These are phyloP conservation scores for Candida argentea DNA, from an alignment of 805 yeast genomes.

Conservation along the genomic window DNA sequence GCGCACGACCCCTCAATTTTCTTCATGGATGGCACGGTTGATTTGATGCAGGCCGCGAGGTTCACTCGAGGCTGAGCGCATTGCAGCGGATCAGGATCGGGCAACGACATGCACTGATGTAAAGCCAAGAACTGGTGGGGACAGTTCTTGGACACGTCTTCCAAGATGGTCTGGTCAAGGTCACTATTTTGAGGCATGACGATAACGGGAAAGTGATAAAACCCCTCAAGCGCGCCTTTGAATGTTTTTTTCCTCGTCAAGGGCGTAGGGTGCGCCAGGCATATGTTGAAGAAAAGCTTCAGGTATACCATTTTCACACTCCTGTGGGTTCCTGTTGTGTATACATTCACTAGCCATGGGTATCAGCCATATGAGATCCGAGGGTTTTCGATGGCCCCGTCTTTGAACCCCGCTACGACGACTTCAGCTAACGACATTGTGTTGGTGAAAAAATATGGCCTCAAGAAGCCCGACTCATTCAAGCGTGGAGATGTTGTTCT, in stretches of 20 bases:
- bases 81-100: conserved; percentile 34
- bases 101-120: conserved; percentile 60
- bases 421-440: conserved; percentile 48
- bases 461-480: conserved; percentile 30
- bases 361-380: conserved; percentile 64
- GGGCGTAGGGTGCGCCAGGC: too few relatives aligned
- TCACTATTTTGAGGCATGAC: conserved; percentile 1
- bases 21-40: conserved; percentile 60
- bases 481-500: conserved; percentile 63
- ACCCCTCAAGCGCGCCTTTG: not conserved
- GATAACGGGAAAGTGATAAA: not conserved
- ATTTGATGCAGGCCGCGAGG: conserved; percentile 54
- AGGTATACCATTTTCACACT: conserved; percentile 19
- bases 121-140: conserved; percentile 64
- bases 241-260: too few relatives aligned
- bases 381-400: conserved; percentile 85
- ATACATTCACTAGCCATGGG: conserved; percentile 59
- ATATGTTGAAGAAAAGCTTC: too few relatives aligned
- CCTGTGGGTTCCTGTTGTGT: conserved; percentile 72
- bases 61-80: conserved; percentile 49
- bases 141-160: conserved; percentile 68
- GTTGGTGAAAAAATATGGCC: conserved; percentile 54
- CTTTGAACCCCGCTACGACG: conserved; percentile 60
- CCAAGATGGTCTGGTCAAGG: conserved; percentile 65
- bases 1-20: conserved; percentile 57